A percentile compares a stretch with the other conserved stretches of the same genome.
Conservation (phyloP, 805 yeast species). For the Cyberlindnera euphorbiiphila region DNA sequence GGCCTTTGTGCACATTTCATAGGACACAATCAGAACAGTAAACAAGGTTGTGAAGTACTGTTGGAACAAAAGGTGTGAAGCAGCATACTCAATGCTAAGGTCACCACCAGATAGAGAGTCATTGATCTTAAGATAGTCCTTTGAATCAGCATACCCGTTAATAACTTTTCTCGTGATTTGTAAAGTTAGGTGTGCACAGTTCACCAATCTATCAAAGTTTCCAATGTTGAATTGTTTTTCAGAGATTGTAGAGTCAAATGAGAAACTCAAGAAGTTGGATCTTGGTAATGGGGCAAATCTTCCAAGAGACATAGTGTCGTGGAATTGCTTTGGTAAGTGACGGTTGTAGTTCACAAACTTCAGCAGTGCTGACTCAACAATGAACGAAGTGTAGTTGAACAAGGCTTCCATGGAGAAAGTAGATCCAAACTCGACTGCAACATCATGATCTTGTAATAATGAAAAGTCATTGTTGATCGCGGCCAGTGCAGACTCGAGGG, state of each 20-base stretch:
- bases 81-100: constrained; percentile 11
- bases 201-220: constrained; percentile 16
- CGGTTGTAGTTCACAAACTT: constrained; percentile 16
- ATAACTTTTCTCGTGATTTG: constrained; percentile 12
- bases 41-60: constrained; percentile 18
- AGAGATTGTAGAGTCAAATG: constrained; percentile 5
- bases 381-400: constrained; percentile 15
- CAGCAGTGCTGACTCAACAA: constrained; percentile 17
- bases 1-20: constrained; percentile 20
- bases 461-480: constrained; percentile 14
- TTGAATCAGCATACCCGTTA: constrained; percentile 2
- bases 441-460: constrained; percentile 13
- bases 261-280: constrained; percentile 21
- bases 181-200: constrained; percentile 13
- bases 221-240: constrained; percentile 12
- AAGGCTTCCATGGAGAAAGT: constrained; percentile 20
- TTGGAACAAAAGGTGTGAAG: constrained; percentile 12
- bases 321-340: constrained; percentile 9
- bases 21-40: constrained; percentile 11
- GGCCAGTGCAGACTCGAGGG: constrained; percentile 15
- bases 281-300: constrained; percentile 28
- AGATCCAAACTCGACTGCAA: constrained; percentile 22
- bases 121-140: constrained; percentile 5
- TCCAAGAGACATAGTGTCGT: constrained; percentile 11
- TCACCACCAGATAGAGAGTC: constrained; percentile 9